A percentile compares a stretch with the other conserved stretches of the same genome.
These are phyloP conservation scores for Salmacisia buchloeana DNA, from an alignment of 1,284 basidiomycete species.

Conservation along the genomic window DNA sequence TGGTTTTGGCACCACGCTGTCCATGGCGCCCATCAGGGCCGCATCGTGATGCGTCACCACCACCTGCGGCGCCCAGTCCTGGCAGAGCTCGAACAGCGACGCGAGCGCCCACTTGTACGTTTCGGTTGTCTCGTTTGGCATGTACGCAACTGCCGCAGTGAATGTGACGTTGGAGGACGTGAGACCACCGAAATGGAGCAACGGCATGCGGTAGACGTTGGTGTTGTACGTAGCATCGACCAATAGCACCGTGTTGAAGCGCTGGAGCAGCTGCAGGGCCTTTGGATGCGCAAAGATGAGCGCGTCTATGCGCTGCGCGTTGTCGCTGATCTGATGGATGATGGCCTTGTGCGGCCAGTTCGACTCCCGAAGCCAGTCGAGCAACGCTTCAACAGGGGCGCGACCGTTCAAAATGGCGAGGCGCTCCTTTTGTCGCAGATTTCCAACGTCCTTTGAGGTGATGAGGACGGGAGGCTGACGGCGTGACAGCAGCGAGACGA, in stretches of 20 bases:
- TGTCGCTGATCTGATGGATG: background rate
- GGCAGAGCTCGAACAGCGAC: background rate
- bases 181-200: background rate
- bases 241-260: background rate
- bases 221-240: slow-evolving; percentile 4
- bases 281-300: background rate
- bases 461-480: background rate
- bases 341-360: background rate
- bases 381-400: background rate
- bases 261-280: background rate
- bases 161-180: background rate
- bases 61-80: background rate
- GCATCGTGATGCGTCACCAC: background rate
- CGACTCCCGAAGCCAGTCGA: background rate
- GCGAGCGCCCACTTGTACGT: background rate
- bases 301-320: background rate
- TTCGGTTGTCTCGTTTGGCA: background rate
- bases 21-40: background rate
- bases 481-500: background rate
- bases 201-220: background rate
- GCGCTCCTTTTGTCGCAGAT: background rate
- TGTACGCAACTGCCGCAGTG: background rate
- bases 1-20: background rate
- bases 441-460: background rate
- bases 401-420: background rate